Evolutionary conservation across 2,329 filamentous ascomycete genomes (phyloP).

Genomic region (Beauveria caledonica): DNA sequence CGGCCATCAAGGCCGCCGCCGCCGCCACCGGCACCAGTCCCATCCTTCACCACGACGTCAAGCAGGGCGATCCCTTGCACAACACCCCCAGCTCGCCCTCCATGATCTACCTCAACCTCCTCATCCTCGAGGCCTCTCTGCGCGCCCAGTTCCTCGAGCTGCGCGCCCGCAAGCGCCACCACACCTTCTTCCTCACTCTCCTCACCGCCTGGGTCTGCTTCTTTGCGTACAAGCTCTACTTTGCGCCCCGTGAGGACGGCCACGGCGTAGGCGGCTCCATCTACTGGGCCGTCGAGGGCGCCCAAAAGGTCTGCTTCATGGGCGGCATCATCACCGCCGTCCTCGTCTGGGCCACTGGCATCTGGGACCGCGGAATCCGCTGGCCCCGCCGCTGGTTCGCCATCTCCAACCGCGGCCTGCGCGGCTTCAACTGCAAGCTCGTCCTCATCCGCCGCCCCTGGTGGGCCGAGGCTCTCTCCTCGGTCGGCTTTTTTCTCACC

Average conservation of each 20-base stretch:
- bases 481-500: conserved; percentile 68
- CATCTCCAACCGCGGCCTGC: conserved; percentile 79
- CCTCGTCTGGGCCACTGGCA: conserved; percentile 87
- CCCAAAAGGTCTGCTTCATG: conserved; percentile 85
- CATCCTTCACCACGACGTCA: conserved; percentile 34
- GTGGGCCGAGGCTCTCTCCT: conserved; percentile 69
- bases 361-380: conserved; percentile 90
- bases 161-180: conserved; percentile 77
- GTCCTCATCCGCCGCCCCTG: conserved; percentile 78
- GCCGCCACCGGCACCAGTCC: conserved; percentile 28
- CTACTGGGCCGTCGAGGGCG: conserved; percentile 91
- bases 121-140: conserved; percentile 91
- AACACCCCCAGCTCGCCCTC: conserved; percentile 83
- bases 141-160: conserved; percentile 89
- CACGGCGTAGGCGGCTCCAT: conserved; percentile 84
- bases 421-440: conserved; percentile 93
- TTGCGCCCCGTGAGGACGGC: conserved; percentile 93
- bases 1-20: conserved; percentile 16
- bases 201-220: conserved; percentile 72
- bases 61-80: conserved; percentile 61
- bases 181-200: conserved; percentile 83
- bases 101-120: conserved; percentile 95
- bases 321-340: conserved; percentile 80
- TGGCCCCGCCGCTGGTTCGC: conserved; percentile 91
- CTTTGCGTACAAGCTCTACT: conserved; percentile 85